phyloP scores from a whole-genome alignment of 1,284 basidiomycete species.

The Irpex rosettiformis region DNA sequence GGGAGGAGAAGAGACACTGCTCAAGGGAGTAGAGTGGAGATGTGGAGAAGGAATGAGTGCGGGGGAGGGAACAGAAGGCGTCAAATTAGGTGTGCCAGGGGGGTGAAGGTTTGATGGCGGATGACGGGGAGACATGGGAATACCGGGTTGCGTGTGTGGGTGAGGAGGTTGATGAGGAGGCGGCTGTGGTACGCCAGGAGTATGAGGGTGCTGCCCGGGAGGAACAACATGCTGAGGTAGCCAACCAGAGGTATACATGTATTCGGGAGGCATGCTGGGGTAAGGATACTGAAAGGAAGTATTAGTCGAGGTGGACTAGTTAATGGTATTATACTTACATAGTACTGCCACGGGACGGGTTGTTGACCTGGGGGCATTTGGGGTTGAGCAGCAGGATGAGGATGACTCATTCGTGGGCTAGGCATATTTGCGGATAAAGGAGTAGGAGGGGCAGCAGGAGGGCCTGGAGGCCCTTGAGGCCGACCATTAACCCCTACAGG shows the following conservation, averaged over 20 bases:
- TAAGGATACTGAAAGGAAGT: conserved; percentile 26
- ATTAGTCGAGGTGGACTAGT: neutral
- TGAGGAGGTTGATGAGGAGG: conserved; percentile 28
- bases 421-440: conserved; percentile 46
- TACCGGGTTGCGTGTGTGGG: conserved; percentile 37
- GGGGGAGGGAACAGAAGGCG: conserved; percentile 49
- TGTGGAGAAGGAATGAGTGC: conserved; percentile 47
- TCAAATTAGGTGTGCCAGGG: conserved; percentile 62
- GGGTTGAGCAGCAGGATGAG: conserved; percentile 47
- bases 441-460: conserved; percentile 33
- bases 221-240: conserved; percentile 39
- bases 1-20: conserved; percentile 62
- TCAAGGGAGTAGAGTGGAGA: conserved; percentile 45
- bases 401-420: conserved; percentile 60
- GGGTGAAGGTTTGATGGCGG: conserved; percentile 50
- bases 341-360: conserved; percentile 36
- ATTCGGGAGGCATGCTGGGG: conserved; percentile 30
- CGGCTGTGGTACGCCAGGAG: conserved; percentile 35
- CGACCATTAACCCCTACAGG: conserved; percentile 48
- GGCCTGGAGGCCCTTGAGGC: conserved; percentile 49
- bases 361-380: conserved; percentile 39
- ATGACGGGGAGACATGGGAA: conserved; percentile 65
- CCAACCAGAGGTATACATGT: conserved; percentile 31
- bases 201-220: conserved; percentile 25
- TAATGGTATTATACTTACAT: conserved; percentile 29